phyloP scores from a whole-genome alignment of 192 early-diverging fungal genomes.

The Neocallimastix lanati region DNA sequence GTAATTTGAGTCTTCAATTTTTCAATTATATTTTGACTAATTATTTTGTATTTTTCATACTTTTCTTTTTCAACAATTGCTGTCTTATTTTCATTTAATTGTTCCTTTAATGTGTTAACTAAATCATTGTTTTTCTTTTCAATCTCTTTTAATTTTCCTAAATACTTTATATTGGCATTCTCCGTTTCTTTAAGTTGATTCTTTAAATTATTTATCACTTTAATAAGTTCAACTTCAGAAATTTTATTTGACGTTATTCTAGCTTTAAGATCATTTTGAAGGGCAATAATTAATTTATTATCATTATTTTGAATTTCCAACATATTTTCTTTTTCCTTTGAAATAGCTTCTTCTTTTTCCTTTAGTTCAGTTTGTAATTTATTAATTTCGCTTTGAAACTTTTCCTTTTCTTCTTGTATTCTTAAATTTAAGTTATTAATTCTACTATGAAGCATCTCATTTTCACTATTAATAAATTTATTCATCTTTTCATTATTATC shows the following conservation, averaged over 20 bases:
- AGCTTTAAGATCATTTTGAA: background rate
- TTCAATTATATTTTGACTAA: no score
- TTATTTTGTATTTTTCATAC: background rate
- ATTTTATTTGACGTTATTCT: background rate
- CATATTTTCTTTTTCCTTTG: background rate
- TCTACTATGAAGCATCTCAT: background rate
- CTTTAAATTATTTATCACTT: background rate
- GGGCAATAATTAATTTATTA: background rate
- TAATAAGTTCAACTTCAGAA: background rate
- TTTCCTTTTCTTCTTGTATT: background rate
- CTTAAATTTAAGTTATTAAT: background rate
- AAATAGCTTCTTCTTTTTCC: background rate
- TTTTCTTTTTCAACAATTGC: background rate
- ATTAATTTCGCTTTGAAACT: background rate
- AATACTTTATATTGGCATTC: background rate
- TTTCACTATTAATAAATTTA: background rate
- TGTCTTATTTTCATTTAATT: background rate
- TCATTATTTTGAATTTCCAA: background rate
- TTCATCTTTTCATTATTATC: background rate
- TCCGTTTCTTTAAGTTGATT: background rate
- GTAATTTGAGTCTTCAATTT: no score
- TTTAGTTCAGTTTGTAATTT: background rate
- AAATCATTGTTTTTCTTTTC: background rate
- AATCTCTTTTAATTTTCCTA: background rate
- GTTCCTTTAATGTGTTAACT: background rate